A percentile compares a stretch with the other conserved stretches of the same genome.
Conservation (phyloP, 768 basidiomycete species). For the Pholiota microspora region DNA sequence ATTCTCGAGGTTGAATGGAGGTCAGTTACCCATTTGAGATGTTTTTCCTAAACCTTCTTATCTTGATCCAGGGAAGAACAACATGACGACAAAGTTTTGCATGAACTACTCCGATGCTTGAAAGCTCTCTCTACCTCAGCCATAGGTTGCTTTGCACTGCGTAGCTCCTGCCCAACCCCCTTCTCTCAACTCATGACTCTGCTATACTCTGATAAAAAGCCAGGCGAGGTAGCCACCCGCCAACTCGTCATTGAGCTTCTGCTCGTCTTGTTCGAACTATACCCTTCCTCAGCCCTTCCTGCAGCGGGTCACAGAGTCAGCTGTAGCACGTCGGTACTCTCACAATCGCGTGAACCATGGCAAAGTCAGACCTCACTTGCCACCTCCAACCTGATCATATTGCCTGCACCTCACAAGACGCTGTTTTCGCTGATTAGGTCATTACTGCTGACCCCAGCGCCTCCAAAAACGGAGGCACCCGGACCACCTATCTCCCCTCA, state of each 20-base stretch:
- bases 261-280: slow-evolving; percentile 85
- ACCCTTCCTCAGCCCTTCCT: slow-evolving; percentile 69
- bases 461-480: slow-evolving; percentile 31
- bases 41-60: background rate
- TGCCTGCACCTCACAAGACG: slow-evolving; percentile 72
- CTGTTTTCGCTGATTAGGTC: slow-evolving; percentile 74
- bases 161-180: slow-evolving; percentile 86
- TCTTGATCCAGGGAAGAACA: slow-evolving; percentile 81
- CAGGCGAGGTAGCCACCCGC: slow-evolving; percentile 87
- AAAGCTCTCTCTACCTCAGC: slow-evolving; percentile 90
- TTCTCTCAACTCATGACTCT: slow-evolving; percentile 81
- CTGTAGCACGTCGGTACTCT: slow-evolving; percentile 16
- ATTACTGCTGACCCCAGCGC: slow-evolving; percentile 58
- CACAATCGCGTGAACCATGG: slow-evolving; percentile 55
- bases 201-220: slow-evolving; percentile 96
- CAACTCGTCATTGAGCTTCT: slow-evolving; percentile 90
- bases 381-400: slow-evolving; percentile 51
- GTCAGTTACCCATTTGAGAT: slow-evolving; percentile 33
- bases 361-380: slow-evolving; percentile 41
- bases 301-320: slow-evolving; percentile 34
- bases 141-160: slow-evolving; percentile 86
- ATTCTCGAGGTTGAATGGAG: slow-evolving; percentile 96
- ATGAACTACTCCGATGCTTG: slow-evolving; percentile 90
- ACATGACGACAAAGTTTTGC: slow-evolving; percentile 92
- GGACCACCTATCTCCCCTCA: slow-evolving; percentile 50